Base-by-base conservation (phyloP, 495 filamentous ascomycete genomes). In the Penicillium arizonense region DNA sequence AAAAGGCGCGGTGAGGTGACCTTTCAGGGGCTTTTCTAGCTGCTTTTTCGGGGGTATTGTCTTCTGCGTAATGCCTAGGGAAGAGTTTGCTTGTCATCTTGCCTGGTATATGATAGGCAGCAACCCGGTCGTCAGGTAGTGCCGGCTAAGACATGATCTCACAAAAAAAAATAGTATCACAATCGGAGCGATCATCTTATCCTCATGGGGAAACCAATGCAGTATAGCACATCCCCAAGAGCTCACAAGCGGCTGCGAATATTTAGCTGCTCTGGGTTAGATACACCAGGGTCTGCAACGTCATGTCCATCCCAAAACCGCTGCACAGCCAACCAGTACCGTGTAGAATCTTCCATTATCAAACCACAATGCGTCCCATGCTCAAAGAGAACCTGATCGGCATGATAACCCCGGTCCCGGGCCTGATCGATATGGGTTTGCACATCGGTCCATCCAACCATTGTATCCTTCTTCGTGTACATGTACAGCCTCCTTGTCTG, bases 381-480 rank as follows among this genome's bases (percentile, higher is more conserved):
- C 39, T 63, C 53, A 47, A 75, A 69, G 39, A 39, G 26, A 26
- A 65, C 58, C 37, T 58, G 58, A 18, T 54, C 52, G 2, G 63
- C 65, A 18, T n/a, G 21, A 49, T 64, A 71, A 0, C 74, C 72
- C 8, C 50, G 48, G 34, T 49, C 28, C 36, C 56, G 61, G 7
- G 69, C 68, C 20, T 64, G 62, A 14, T 56, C 35, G 5, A 70
- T 52, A 59, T 74, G 66, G 3, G 44, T 44, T 53, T 69, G 60
- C 20, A 73, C 67, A 61, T 70, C 62, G 18, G 60, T 47, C 65
- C 63, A 73, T 21, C 64, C 57, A 9, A 75, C 65, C 37, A 63
- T 67, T 11, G 36, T 18, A 53, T 77, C 72, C 21, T 63, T 63
- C 40, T 65, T 67, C 3, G 68, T 73, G 55, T 72, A 74, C 1